These are phyloP conservation scores for Periconia digitata DNA, from an alignment of 2,329 filamentous ascomycete genomes.

Conservation along the genomic window DNA sequence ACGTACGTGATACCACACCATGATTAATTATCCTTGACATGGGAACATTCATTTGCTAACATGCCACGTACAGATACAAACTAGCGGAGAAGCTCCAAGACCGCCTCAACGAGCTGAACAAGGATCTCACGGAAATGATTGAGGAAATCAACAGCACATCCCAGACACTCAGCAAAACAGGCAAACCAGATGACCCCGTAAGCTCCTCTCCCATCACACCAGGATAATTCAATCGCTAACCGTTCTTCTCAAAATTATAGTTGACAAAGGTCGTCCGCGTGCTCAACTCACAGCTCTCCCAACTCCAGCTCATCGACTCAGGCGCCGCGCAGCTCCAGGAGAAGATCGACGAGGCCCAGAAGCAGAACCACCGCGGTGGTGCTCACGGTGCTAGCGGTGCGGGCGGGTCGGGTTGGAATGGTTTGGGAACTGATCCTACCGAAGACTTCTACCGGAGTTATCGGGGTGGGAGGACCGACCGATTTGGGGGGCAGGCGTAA, in stretches of 20 bases:
- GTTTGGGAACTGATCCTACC: slow-evolving; percentile 68
- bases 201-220: neutral
- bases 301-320: slow-evolving; percentile 90
- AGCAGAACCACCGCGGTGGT: slow-evolving; percentile 64
- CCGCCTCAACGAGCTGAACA: slow-evolving; percentile 88
- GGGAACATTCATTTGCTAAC: slow-evolving; percentile 21
- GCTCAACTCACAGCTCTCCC: slow-evolving; percentile 87
- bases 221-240: slow-evolving; percentile 9
- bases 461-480: slow-evolving; percentile 57
- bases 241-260: slow-evolving; percentile 53
- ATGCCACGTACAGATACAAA: slow-evolving; percentile 63
- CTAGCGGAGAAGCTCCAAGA: slow-evolving; percentile 90
- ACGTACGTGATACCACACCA: slow-evolving; percentile 63
- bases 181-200: slow-evolving; percentile 61
- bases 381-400: slow-evolving; percentile 45
- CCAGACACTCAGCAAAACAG: slow-evolving; percentile 83
- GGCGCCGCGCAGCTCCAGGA: slow-evolving; percentile 78
- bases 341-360: slow-evolving; percentile 81
- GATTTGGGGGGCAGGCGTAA: slow-evolving; percentile 29
- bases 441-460: slow-evolving; percentile 93
- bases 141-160: slow-evolving; percentile 96
- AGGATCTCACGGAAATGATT: slow-evolving; percentile 92
- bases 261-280: slow-evolving; percentile 94
- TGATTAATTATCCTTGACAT: neutral
- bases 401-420: slow-evolving; percentile 33